Conservation (phyloP, 75 land plant species). For the Ceratopteris richardii region DNA sequence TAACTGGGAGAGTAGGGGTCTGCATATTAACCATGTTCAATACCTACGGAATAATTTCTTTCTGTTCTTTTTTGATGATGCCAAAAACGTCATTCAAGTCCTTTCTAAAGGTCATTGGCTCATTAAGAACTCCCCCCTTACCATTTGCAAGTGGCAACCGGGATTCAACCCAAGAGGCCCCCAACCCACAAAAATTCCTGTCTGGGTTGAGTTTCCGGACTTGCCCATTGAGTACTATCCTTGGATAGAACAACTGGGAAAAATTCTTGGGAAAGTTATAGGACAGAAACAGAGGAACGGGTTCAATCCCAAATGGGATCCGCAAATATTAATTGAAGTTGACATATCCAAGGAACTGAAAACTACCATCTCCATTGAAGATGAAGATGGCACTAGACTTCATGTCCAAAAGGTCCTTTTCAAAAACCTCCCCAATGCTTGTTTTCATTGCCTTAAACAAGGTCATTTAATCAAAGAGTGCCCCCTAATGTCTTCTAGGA, state of each 20-base stretch:
- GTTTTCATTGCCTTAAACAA: not conserved
- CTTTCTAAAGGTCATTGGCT: not conserved
- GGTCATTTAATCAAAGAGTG: too few relatives aligned
- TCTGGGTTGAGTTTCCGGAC: constrained; percentile 1
- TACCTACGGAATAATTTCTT: not conserved
- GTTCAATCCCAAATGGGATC: constrained; percentile 1
- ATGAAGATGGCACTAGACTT: not conserved
- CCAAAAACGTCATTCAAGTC: not conserved
- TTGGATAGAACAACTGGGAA: not conserved
- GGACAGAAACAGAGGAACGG: not conserved
- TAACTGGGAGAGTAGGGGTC: not conserved
- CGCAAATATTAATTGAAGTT: not conserved
- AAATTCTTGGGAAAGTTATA: not conserved
- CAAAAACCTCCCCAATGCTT: not conserved
- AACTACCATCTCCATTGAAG: not conserved
- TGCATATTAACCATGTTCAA: not conserved
- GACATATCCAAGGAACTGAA: not conserved
- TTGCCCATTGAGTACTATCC: not conserved
- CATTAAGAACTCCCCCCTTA: not conserved
- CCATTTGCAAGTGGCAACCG: not conserved
- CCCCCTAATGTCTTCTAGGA: too few relatives aligned
- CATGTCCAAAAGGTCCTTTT: not conserved
- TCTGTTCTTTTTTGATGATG: not conserved
- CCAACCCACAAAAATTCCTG: not conserved
- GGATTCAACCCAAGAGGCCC: not conserved